phyloP scores from a whole-genome alignment of 2,329 filamentous ascomycete genomes.

The Didymella sp. region DNA sequence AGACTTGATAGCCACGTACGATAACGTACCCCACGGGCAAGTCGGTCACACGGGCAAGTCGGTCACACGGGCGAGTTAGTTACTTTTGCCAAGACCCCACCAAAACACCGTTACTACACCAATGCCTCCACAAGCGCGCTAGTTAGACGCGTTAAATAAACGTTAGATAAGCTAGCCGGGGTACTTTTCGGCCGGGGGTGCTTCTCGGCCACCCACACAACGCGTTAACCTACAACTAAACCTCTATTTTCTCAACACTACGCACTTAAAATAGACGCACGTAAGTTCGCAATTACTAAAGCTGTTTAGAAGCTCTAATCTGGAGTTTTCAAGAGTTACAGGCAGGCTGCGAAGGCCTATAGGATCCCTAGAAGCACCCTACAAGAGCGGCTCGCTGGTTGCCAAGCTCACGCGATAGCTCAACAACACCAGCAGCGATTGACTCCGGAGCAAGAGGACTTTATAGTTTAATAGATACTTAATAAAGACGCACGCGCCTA shows the following conservation, averaged over 20 bases:
- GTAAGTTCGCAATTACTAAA: constrained; percentile 14
- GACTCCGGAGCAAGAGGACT: constrained; percentile 23
- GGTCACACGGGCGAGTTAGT: too few species aligned
- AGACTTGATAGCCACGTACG: too few species aligned
- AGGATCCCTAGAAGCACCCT: constrained; percentile 13
- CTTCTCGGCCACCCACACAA: too few species aligned
- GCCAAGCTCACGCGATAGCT: constrained; percentile 6
- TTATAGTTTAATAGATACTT: constrained; percentile 28
- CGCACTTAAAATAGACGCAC: constrained; percentile 13
- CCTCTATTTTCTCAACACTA: neutral
- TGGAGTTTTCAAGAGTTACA: constrained; percentile 20
- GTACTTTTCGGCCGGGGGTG: too few species aligned
- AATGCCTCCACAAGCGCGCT: too few species aligned
- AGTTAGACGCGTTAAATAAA: too few species aligned
- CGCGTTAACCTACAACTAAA: too few species aligned
- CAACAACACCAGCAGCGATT: constrained; percentile 25
- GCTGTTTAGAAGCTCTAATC: constrained; percentile 21
- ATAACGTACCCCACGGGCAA: too few species aligned
- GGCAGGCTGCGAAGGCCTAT: constrained; percentile 13
- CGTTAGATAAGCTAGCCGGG: too few species aligned
- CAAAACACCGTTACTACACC: too few species aligned
- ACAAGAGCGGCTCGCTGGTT: constrained; percentile 5
- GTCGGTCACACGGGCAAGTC: too few species aligned
- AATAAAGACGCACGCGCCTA: constrained; percentile 21
- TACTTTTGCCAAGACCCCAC: too few species aligned